Conservation (phyloP, 2,329 filamentous ascomycete genomes). For the Fusarium sp. region DNA sequence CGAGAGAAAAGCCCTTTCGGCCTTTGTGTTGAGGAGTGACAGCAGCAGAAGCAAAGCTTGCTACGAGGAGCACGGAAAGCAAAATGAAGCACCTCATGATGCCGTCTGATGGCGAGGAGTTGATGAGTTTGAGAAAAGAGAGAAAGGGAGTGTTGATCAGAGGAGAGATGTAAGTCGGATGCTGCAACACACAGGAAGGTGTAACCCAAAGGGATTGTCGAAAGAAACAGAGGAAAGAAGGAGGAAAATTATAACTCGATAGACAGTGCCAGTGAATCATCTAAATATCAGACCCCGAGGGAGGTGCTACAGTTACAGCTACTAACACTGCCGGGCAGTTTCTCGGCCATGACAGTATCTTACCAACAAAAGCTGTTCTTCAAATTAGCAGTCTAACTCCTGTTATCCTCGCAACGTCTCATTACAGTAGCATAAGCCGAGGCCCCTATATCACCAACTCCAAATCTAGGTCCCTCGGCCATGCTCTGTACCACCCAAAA, state of each 20-base stretch:
- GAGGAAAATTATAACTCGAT: neutral
- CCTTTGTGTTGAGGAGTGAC: conserved; percentile 16
- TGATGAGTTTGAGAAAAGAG: neutral
- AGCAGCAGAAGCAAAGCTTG: conserved; percentile 25
- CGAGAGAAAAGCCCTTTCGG: conserved; percentile 48
- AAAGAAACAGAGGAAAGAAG: conserved; percentile 1
- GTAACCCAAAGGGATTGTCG: neutral
- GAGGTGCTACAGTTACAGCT: conserved; percentile 8
- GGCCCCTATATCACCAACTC: conserved; percentile 6
- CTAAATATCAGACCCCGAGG: conserved; percentile 1
- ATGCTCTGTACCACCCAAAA: conserved; percentile 13
- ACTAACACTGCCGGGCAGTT: conserved; percentile 20
- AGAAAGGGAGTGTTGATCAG: neutral
- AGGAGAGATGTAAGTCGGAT: neutral
- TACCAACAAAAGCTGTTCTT: neutral
- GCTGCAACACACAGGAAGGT: neutral
- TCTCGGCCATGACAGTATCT: conserved; percentile 6
- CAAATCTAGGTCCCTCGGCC: neutral
- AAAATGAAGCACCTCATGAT: conserved; percentile 38
- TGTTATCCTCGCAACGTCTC: conserved; percentile 19
- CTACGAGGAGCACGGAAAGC: conserved; percentile 27
- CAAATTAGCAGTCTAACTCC: neutral
- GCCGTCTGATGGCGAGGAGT: neutral
- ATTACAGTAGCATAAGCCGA: conserved; percentile 12
- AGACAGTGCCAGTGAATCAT: conserved; percentile 13